A percentile compares a stretch with the other conserved stretches of the same genome.
phyloP scores from a whole-genome alignment of 345 rosid species.

The Hirschfeldia incana region DNA sequence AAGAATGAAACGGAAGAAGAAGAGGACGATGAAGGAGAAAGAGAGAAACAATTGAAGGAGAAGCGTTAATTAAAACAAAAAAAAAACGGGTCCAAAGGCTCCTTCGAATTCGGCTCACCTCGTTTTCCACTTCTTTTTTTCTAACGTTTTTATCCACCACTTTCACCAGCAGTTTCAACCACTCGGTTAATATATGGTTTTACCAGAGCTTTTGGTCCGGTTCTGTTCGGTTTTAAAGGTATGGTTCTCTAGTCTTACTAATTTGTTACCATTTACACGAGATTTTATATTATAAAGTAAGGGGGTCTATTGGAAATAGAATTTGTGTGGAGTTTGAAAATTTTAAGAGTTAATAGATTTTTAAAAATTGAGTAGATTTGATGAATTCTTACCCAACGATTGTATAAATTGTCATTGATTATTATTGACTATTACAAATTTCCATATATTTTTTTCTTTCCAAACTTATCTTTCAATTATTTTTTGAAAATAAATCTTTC shows the following conservation, averaged over 20 bases:
- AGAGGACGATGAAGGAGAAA: background rate
- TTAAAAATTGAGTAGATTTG: too few species aligned
- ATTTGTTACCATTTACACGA: too few species aligned
- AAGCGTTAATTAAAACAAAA: background rate
- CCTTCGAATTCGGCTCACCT: slow-evolving; percentile 37
- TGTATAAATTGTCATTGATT: too few species aligned
- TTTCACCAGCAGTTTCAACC: background rate
- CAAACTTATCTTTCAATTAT: too few species aligned
- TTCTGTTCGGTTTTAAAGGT: background rate
- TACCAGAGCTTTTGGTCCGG: background rate
- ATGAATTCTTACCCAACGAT: too few species aligned
- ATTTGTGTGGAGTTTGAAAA: too few species aligned
- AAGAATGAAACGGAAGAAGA: background rate
- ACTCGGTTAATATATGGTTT: background rate
- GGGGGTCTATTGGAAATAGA: too few species aligned
- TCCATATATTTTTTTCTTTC: too few species aligned
- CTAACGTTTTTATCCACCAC: background rate
- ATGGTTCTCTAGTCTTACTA: background rate
- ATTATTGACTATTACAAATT: too few species aligned
- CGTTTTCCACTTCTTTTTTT: background rate
- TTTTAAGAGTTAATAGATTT: too few species aligned
- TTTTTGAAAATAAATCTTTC: too few species aligned
- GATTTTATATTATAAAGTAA: too few species aligned
- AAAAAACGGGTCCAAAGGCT: slow-evolving; percentile 35
- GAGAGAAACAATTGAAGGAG: background rate